Evolutionary conservation across 352 stramenopile species (phyloP), one percentile per base, ranked within the genome.

Genomic region (Phytophthora litchii): DNA sequence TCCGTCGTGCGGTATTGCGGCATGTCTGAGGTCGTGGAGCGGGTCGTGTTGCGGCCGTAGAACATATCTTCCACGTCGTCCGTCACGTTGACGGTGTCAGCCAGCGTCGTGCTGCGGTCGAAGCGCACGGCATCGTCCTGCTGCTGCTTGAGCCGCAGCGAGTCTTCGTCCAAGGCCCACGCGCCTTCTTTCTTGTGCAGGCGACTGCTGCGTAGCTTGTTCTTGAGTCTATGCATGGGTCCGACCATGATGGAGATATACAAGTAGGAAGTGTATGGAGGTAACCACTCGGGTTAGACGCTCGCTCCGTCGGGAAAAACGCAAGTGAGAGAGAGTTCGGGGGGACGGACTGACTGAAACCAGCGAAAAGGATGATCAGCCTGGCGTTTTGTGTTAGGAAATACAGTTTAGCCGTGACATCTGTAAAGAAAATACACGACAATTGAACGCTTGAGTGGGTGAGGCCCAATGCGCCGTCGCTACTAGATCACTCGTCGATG

Each of bases 51-150:
- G 34, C 57, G 52, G 19, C 60, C 59, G 57, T 88, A 90, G 42
- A 87, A 89, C 37, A 84, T 70, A 20, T 89, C 83, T 21, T 92
- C 83, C 16, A 87, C 80, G 60, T 92, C 80, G 53, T 92, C 83
- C 34, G 83, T 68, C 23, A 87, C 71, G 55, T 65, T 76, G 20
- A 73, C 52, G 0, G 64, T 74, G 32, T 64, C 65, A 23, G 60
- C 52, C 19, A 77, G 52, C 10, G 65, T 63, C 36, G 59, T 75
- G 51, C 70, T 73, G 49, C 75, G 74, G 46, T 69, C 53, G 35
- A 69, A 67, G 9, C 71, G 62, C 12, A 64, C 57, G 19, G 62
- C 57, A 17, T 82, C 72, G 29, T 81, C 73, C 19, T 70, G 51
- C 38, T 63, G 48, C 35, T 78, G 70, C 21, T 78, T 88, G 58